These are phyloP conservation scores for Exserohilum turcica DNA, from an alignment of 2,329 filamentous ascomycete species.

Conservation along the genomic window DNA sequence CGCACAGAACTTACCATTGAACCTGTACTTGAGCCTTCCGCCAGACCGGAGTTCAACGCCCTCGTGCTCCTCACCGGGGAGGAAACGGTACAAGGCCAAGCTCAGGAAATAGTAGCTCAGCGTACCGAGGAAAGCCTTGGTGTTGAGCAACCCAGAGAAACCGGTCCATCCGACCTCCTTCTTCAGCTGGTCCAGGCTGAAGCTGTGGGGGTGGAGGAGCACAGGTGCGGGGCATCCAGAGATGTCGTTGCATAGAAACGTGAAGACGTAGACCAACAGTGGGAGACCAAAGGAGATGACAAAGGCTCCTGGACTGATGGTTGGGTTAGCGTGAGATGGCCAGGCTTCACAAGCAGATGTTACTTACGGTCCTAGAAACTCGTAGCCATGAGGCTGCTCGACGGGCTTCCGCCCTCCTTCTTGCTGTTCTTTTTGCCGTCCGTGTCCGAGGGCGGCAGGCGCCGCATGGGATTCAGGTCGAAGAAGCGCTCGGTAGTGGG, in stretches of 20 bases:
- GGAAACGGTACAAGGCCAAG: conserved; percentile 72
- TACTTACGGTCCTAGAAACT: conserved; percentile 50
- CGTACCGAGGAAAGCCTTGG: conserved; percentile 70
- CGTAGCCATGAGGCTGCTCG: conserved; percentile 46
- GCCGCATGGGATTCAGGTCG: conserved; percentile 63
- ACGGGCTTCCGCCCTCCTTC: conserved; percentile 55
- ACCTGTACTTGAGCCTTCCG: conserved; percentile 78
- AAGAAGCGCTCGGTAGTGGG: conserved; percentile 67
- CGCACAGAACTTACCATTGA: conserved; percentile 58
- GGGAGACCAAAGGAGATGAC: conserved; percentile 82
- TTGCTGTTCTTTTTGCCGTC: conserved; percentile 42
- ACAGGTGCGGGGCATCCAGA: conserved; percentile 89
- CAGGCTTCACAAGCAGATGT: neutral
- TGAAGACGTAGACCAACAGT: conserved; percentile 75
- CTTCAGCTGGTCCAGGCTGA: conserved; percentile 76
- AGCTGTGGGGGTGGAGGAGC: conserved; percentile 71
- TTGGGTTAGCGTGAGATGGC: conserved; percentile 17
- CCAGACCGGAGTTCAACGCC: conserved; percentile 73
- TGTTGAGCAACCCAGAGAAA: conserved; percentile 70
- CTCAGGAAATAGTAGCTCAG: conserved; percentile 80
- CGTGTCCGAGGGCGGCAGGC: conserved; percentile 52
- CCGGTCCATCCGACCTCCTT: conserved; percentile 84
- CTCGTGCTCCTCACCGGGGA: conserved; percentile 74
- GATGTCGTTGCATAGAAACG: conserved; percentile 89
- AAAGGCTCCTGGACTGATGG: conserved; percentile 71